phyloP scores from a whole-genome alignment of 2,329 filamentous ascomycete genomes.

The Sporothrix curviconia region DNA sequence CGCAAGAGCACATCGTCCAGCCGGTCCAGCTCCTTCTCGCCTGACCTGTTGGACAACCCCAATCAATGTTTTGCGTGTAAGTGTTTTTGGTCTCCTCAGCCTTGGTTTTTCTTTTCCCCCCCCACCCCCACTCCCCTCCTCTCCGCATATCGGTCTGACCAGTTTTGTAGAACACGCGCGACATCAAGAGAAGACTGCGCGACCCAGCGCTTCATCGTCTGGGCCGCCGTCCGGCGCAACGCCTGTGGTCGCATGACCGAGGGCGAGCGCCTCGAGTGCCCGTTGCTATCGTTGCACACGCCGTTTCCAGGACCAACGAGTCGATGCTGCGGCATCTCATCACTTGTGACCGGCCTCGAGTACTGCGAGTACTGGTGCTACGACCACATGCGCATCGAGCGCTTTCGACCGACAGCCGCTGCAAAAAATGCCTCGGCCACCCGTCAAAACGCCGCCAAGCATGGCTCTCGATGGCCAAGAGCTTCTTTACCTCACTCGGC shows the following conservation, averaged over 20 bases:
- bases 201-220: constrained; percentile 49
- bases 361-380: constrained; percentile 52
- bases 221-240: constrained; percentile 51
- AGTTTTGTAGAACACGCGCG: constrained; percentile 35
- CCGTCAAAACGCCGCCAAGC: constrained; percentile 47
- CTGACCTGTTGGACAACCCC: neutral
- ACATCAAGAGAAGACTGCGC: constrained; percentile 44
- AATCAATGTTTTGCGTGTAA: constrained; percentile 20
- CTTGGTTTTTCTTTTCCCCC: neutral
- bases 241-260: constrained; percentile 40
- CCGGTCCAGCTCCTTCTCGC: constrained; percentile 9
- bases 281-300: constrained; percentile 45
- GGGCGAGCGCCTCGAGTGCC: constrained; percentile 45
- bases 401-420: constrained; percentile 46
- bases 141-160: neutral
- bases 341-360: constrained; percentile 40
- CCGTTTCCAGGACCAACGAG: constrained; percentile 45
- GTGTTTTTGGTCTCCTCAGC: neutral
- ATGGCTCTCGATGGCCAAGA: constrained; percentile 46
- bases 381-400: constrained; percentile 46
- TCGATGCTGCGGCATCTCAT: constrained; percentile 48
- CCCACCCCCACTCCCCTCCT: neutral
- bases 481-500: constrained; percentile 47
- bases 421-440: constrained; percentile 43
- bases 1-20: constrained; percentile 16